Evolutionary conservation across 192 early-diverging fungal species (phyloP), one percentile per base, ranked within the genome.

Genomic region (Mortierella alpina): DNA sequence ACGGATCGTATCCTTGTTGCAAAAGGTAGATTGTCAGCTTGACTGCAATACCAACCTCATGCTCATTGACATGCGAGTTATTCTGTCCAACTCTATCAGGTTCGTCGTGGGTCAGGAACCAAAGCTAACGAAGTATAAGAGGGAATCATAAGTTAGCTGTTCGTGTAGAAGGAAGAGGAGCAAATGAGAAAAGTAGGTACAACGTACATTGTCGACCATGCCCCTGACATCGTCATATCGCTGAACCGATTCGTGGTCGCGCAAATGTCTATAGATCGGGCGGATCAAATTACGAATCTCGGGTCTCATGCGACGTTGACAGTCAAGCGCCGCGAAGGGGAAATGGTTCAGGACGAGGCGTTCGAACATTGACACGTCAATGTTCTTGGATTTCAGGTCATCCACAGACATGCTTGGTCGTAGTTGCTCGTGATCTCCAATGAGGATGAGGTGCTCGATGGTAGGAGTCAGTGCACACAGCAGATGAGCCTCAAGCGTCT

Each of bases 381-480:
- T 70, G 20, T 74, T 44, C 65, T 82, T 53, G 51, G 68, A 15
- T 2, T 84, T 81, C 17, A 90, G 55, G 13, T 83, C 84, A 66
- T 88, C 50, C 1, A 88, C 87, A 2, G 87, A 81, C 48, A 82
- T 85, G 53, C 76, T 82, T 6, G 89, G 89, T 17, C 89, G 83
- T 23, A 90, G 83, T 20, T 90, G 89, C 65, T 88, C 66, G 51
- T 90, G 89, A 82, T 90, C 89, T 61, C 88, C 88, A 59, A 90
- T 90, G 11, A 90, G 59, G 47, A 90, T 84, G 12, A 90, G 59
- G 59, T 90, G 88, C 53, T 90, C 62, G 11, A 85, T 61, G 3
- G 82, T 75, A 2, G 83, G 75, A 8, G 87, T 84, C 17, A 90
- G 65, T 2, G 88, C 84, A 15, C 83, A 77, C 5, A 86, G 49